phyloP scores from a whole-genome alignment of 2,329 filamentous ascomycete species.

The Xylaria sp. region DNA sequence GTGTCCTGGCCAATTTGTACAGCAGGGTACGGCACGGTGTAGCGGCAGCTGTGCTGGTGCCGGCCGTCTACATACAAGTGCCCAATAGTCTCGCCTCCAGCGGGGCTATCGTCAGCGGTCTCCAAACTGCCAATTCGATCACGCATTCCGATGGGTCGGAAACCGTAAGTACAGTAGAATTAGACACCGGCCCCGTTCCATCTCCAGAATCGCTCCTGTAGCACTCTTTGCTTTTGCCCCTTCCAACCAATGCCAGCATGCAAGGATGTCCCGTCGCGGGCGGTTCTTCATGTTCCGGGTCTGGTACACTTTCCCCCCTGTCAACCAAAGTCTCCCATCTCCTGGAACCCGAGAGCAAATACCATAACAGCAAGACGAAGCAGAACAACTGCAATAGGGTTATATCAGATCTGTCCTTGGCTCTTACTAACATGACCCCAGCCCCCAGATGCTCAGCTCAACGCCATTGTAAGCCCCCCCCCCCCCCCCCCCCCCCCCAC shows the following conservation, averaged over 20 bases:
- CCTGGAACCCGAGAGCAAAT: neutral
- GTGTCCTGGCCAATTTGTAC: conserved; percentile 78
- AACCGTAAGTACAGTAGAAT: conserved; percentile 20
- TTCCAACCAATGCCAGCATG: neutral
- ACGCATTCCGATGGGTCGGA: conserved; percentile 46
- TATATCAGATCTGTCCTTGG: neutral
- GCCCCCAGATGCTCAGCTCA: conserved; percentile 6
- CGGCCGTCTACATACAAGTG: conserved; percentile 78
- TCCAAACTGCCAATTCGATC: conserved; percentile 59
- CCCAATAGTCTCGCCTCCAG: conserved; percentile 64
- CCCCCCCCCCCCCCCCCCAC: neutral
- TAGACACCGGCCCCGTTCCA: neutral
- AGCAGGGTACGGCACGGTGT: conserved; percentile 65
- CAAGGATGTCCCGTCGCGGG: neutral
- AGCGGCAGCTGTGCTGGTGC: conserved; percentile 82
- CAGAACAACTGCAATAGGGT: neutral
- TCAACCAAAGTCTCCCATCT: neutral
- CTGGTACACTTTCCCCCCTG: neutral
- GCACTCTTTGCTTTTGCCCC: neutral
- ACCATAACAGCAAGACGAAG: too few species aligned
- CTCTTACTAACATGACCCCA: conserved; percentile 6
- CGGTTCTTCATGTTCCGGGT: neutral
- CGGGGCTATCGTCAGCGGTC: conserved; percentile 60
- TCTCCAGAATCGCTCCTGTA: neutral
- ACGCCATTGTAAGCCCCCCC: conserved; percentile 6